Evolutionary conservation across 495 filamentous ascomycete species (phyloP).

Genomic region (Neurospora cerealis): DNA sequence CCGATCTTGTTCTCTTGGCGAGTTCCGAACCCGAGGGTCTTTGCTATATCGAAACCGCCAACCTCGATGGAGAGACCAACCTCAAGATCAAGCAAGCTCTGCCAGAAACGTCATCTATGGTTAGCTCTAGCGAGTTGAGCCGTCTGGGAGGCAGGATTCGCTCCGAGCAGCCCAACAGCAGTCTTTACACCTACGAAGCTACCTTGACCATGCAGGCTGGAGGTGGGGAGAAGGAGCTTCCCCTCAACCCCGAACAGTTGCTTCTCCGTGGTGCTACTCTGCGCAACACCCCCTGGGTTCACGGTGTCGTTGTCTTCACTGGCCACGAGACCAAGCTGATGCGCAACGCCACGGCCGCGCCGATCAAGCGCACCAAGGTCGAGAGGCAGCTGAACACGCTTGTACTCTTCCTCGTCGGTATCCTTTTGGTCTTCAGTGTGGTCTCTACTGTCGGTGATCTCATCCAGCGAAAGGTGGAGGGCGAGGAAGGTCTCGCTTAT

Average conservation of each 20-base stretch:
- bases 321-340: conserved; percentile 99
- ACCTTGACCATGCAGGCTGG: conserved; percentile 88
- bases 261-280: conserved; percentile 88
- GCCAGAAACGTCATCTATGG: conserved; percentile 81
- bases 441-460: conserved; percentile 89
- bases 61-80: conserved; percentile 97
- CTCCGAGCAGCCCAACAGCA: conserved; percentile 98
- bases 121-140: conserved; percentile 79
- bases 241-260: conserved; percentile 57
- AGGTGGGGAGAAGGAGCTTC: conserved; percentile 90
- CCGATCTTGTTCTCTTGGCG: conserved; percentile 83
- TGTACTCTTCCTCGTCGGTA: conserved; percentile 78
- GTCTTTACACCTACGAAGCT: conserved; percentile 95
- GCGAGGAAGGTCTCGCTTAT: conserved; percentile 50
- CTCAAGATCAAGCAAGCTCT: conserved; percentile 98
- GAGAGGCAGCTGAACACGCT: conserved; percentile 88
- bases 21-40: conserved; percentile 95
- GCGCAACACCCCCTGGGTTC: conserved; percentile 95
- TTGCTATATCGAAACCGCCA: conserved; percentile 98
- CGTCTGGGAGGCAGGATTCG: conserved; percentile 76
- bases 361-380: conserved; percentile 94
- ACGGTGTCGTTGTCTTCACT: conserved; percentile 94
- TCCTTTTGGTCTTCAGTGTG: conserved; percentile 75
- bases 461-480: conserved; percentile 55
- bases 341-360: conserved; percentile 94